Evolutionary conservation across 768 basidiomycete species (phyloP), one percentile per base, ranked within the genome.

Genomic region (Kwoniella newhampshirensis): DNA sequence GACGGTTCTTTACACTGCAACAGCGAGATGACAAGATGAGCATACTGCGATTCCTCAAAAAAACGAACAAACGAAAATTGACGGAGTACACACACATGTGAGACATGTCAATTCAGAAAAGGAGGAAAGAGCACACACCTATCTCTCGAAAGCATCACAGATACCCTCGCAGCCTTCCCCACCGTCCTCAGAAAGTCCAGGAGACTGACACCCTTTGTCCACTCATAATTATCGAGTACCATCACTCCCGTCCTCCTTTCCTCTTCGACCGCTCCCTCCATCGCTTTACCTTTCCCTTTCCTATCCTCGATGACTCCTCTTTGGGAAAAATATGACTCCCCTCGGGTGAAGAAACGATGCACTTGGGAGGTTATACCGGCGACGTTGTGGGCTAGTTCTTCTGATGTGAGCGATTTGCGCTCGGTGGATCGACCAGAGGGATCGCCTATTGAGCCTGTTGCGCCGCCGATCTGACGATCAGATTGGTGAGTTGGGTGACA

Each of bases 361-460:
- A 97, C 81, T 50, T 85, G 85, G 9, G 76, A 71, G 0, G 83
- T 82, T 52, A 99, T 83, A 17, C 80, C 79, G 12, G 67, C 54
- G 40, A 87, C 85, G 66, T 98, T 97, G 49, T 78, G 61, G 36
- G 83, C 80, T 3, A 92, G 82, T 48, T 83, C 81, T 9, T 81
- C 75, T 12, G 77, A 75, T 32, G 85, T 80, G 4, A 91, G 83
- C 3, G 84, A 81, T 51, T 85, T 82, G 20, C 96, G 85, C 76
- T 96, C 94, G 0, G 84, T 84, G 4, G 82, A 81, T 32, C 93
- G 82, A 1, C 96, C 94, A 3, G 93, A 94, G 7, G 96, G 96
- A 72, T 99, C 96, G 5, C 96, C 96, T 42, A 99, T 86, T n/a
- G 87, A 85, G 8, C 91, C 96, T 0, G 94, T 98, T 8, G 91